Percentiles rank a stretch among this genome's conserved stretches.
These are phyloP conservation scores for Teunomyces gatunensis DNA, from an alignment of 805 yeast species.

Conservation along the genomic window DNA sequence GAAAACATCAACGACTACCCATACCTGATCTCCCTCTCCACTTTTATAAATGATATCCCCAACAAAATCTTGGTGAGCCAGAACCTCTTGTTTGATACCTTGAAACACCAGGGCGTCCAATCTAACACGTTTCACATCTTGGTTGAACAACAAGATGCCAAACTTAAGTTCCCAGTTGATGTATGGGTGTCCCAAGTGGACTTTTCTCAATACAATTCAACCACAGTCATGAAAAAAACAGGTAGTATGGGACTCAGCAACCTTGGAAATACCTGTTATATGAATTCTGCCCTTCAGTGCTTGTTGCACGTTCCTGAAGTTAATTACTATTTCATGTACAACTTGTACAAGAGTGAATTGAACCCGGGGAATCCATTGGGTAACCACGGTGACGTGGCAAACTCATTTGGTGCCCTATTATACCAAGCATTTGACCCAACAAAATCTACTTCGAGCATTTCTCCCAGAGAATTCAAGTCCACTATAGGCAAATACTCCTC, in stretches of 20 bases:
- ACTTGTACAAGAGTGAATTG: constrained; percentile 60
- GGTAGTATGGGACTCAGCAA: constrained; percentile 63
- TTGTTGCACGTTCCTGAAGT: constrained; percentile 82
- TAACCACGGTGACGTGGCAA: constrained; percentile 76
- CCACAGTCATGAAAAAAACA: constrained; percentile 14
- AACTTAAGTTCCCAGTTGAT: constrained; percentile 5
- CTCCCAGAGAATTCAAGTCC: constrained; percentile 77
- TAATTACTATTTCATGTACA: constrained; percentile 66
- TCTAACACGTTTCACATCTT: constrained; percentile 6
- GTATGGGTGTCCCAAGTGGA: constrained; percentile 8
- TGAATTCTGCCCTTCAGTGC: constrained; percentile 94
- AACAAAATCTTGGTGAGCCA: constrained; percentile 28
- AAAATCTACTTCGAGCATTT: constrained; percentile 22
- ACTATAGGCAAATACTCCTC: constrained; percentile 77
- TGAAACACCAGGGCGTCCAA: constrained; percentile 28
- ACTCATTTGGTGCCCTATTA: constrained; percentile 68
- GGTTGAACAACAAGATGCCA: constrained; percentile 5
- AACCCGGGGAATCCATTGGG: constrained; percentile 84
- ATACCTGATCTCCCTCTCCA: constrained; percentile 18
- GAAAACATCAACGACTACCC: constrained; percentile 22
- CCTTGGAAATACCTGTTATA: constrained; percentile 88
- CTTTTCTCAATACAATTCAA: constrained; percentile 12
- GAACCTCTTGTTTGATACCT: constrained; percentile 17
- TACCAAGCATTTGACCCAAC: constrained; percentile 49
- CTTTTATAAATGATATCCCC: constrained; percentile 28